Evolutionary conservation across 306 rosid species (phyloP).

Genomic region (Corylus americana): DNA sequence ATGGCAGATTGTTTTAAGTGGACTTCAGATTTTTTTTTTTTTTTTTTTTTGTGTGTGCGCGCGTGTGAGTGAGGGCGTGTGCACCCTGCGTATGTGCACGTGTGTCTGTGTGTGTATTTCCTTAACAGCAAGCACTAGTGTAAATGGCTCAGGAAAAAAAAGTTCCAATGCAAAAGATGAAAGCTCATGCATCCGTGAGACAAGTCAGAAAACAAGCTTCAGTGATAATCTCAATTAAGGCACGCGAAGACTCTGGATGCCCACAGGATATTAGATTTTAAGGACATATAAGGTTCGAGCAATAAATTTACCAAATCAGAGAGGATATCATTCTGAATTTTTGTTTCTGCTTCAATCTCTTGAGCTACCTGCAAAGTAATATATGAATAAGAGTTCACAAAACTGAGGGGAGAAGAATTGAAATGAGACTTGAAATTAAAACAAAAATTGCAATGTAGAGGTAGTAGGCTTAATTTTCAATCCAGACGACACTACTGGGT

Average conservation of each 20-base stretch:
- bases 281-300: neutral
- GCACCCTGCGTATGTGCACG: neutral
- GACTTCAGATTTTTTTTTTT: neutral
- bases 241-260: neutral
- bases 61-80: neutral
- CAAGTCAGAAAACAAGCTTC: neutral
- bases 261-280: neutral
- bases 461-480: neutral
- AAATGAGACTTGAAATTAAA: neutral
- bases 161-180: neutral
- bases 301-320: slow-evolving; percentile 20
- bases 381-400: neutral
- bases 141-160: too few species aligned
- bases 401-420: neutral
- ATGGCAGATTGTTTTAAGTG: neutral
- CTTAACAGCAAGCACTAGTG: neutral
- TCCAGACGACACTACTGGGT: neutral
- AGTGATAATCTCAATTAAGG: neutral
- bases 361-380: slow-evolving; percentile 35
- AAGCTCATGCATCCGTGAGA: neutral
- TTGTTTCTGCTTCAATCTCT: slow-evolving; percentile 37
- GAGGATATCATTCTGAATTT: slow-evolving; percentile 35
- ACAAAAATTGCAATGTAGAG: too few species aligned
- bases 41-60: neutral
- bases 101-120: neutral